Evolutionary conservation across 1,284 basidiomycete species (phyloP).

Genomic region (Trichosporon sp.): DNA sequence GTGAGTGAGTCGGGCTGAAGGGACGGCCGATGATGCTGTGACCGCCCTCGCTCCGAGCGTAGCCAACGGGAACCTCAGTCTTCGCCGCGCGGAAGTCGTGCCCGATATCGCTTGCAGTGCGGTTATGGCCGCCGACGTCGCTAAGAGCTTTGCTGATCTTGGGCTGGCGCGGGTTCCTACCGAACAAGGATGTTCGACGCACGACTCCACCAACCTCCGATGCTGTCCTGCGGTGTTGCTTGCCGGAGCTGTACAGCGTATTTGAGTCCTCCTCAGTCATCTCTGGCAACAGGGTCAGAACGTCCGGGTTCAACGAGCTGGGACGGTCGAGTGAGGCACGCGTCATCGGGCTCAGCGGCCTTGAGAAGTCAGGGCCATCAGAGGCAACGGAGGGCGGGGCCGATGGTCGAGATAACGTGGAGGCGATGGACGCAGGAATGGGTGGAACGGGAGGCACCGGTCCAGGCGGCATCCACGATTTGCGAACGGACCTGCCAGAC

Average conservation of each 20-base stretch:
- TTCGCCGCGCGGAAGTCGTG: neutral
- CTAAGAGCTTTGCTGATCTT: neutral
- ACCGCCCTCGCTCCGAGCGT: constrained; percentile 18
- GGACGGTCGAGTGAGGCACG: constrained; percentile 41
- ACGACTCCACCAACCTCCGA: constrained; percentile 8
- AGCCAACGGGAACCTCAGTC: neutral
- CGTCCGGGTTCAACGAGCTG: constrained; percentile 49
- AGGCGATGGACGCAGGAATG: constrained; percentile 5
- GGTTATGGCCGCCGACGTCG: constrained; percentile 1
- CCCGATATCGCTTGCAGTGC: neutral
- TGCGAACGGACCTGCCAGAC: neutral
- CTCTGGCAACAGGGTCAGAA: constrained; percentile 53
- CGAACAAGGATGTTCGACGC: neutral
- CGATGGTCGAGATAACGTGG: neutral
- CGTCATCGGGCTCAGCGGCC: neutral
- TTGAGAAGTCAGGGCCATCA: neutral
- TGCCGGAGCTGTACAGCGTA: constrained; percentile 22
- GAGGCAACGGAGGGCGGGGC: neutral
- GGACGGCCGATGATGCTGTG: constrained; percentile 10
- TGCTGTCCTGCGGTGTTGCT: constrained; percentile 3
- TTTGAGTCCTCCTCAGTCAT: constrained; percentile 48
- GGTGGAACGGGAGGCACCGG: constrained; percentile 5
- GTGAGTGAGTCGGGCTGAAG: constrained; percentile 17
- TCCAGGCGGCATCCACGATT: constrained; percentile 16
- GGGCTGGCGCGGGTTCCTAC: neutral